phyloP scores from a whole-genome alignment of 169 alveolate species.

The Cryptosporidium ryanae region DNA sequence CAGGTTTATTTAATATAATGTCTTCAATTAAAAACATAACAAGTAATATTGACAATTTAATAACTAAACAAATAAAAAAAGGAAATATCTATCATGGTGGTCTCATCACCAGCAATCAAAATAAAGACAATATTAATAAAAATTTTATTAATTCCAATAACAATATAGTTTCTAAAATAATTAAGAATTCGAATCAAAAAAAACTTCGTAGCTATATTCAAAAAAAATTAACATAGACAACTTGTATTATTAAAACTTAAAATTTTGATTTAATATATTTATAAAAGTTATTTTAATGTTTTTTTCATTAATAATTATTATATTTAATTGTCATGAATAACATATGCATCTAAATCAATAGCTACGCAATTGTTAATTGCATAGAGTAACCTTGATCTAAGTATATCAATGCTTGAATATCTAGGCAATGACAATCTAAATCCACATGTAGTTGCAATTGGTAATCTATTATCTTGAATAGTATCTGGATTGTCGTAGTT shows the following conservation, averaged over 20 bases:
- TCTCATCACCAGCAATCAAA: too few species aligned
- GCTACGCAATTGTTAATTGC: conserved; percentile 91
- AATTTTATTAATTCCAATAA: neutral
- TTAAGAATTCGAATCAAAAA: conserved; percentile 17
- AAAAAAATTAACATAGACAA: neutral
- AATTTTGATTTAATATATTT: neutral
- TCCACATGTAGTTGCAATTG: conserved; percentile 92
- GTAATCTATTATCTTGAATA: conserved; percentile 85
- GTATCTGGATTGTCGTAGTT: conserved; percentile 83
- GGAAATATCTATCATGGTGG: too few species aligned
- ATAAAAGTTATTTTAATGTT: neutral
- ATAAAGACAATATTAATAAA: too few species aligned
- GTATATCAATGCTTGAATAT: conserved; percentile 84
- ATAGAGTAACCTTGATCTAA: conserved; percentile 87
- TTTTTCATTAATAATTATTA: too few species aligned
- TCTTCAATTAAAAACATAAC: conserved; percentile 24
- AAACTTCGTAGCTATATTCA: conserved; percentile 3
- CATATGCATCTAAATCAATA: conserved; percentile 90
- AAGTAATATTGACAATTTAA: neutral
- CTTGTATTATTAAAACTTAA: neutral
- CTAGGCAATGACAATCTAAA: conserved; percentile 89
- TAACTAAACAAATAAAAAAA: too few species aligned
- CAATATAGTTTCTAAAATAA: conserved; percentile 32
- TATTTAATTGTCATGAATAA: conserved; percentile 80
- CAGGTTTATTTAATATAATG: neutral